Evolutionary conservation across 2,329 filamentous ascomycete genomes (phyloP).

Genomic region (Colletotrichum musicola): DNA sequence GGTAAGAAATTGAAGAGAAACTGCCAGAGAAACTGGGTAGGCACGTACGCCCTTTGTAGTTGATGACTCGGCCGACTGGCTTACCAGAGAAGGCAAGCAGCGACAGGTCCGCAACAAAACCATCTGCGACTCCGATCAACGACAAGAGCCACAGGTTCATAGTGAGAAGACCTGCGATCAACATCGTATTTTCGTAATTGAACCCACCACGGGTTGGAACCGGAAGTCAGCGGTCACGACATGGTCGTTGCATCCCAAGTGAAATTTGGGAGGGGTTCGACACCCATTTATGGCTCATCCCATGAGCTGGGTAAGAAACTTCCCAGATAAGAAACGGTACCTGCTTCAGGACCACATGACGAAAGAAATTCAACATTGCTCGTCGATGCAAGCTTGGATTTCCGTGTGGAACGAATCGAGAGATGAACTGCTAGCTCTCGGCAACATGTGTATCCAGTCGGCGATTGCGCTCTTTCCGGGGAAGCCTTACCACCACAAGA

Average conservation of each 20-base stretch:
- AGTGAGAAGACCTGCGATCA: too few species aligned
- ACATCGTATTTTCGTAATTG: not conserved
- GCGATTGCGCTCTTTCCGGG: not conserved
- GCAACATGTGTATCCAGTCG: not conserved
- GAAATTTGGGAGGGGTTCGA: not conserved
- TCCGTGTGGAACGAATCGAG: not conserved
- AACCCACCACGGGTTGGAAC: too few species aligned
- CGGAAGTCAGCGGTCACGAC: too few species aligned
- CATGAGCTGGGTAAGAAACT: not conserved
- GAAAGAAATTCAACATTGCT: not conserved
- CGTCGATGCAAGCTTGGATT: not conserved
- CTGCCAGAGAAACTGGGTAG: too few species aligned
- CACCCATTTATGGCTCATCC: not conserved
- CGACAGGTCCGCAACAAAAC: constrained; percentile 16
- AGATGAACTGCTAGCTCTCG: not conserved
- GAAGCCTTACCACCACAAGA: not conserved
- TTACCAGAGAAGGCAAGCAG: constrained; percentile 28
- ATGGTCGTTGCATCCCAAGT: not conserved
- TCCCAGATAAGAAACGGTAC: not conserved
- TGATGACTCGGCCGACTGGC: constrained; percentile 9
- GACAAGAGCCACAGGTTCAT: not conserved
- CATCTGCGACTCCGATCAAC: not conserved
- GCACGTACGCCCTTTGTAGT: constrained; percentile 17
- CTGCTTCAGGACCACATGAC: not conserved
- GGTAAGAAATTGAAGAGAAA: not conserved